Evolutionary conservation across 164 flowering plant species (phyloP).

Genomic region (Pachysandra terminalis): DNA sequence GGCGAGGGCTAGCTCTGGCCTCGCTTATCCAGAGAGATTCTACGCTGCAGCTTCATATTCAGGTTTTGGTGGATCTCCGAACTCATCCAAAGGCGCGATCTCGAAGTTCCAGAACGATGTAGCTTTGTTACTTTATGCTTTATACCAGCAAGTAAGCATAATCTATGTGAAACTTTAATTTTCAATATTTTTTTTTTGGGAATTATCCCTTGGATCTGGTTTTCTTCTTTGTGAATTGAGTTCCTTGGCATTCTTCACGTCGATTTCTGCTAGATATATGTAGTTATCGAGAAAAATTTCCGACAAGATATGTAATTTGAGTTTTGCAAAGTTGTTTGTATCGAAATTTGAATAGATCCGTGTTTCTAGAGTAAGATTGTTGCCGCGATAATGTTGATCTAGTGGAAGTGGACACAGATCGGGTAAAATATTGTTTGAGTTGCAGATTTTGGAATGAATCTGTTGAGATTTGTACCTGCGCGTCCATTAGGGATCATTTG

Average conservation of each 20-base stretch:
- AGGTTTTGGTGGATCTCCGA: slow-evolving; percentile 80
- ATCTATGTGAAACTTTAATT: no score
- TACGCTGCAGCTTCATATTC: slow-evolving; percentile 92
- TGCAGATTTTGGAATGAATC: not conserved
- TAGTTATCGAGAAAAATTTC: no score
- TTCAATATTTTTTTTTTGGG: not conserved
- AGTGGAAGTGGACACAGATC: slow-evolving; percentile 12
- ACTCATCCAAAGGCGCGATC: slow-evolving; percentile 37
- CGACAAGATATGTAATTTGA: not conserved
- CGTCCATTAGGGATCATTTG: not conserved
- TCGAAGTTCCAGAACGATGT: slow-evolving; percentile 69
- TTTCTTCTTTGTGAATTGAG: not conserved
- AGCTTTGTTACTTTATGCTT: slow-evolving; percentile 83
- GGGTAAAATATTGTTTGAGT: not conserved
- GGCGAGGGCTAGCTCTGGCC: slow-evolving; percentile 83
- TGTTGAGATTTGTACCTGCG: not conserved
- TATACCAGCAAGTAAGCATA: slow-evolving; percentile 73
- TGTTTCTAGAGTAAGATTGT: not conserved
- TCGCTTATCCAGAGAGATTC: slow-evolving; percentile 91
- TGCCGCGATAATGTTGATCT: not conserved
- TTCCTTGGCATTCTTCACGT: not conserved
- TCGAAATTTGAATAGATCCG: slow-evolving; percentile 19
- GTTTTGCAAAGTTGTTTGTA: not conserved
- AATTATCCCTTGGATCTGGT: slow-evolving; percentile 5
- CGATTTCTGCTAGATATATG: not conserved